Evolutionary conservation across 75 land plant genomes (phyloP).

Genomic region (Chamaecyparis obtusa): DNA sequence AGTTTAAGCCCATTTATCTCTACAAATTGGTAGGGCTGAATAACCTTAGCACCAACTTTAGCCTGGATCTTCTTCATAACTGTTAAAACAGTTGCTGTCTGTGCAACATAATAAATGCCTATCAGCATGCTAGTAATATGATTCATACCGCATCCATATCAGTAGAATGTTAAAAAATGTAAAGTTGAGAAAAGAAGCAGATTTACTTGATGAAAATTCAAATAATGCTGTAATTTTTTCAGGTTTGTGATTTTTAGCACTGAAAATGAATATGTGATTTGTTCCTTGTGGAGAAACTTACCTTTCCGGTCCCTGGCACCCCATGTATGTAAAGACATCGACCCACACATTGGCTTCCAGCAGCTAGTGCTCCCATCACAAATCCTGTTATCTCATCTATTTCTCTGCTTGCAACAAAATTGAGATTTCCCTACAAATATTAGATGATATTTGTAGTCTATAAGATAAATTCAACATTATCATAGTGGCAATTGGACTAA

Average conservation of each 20-base stretch:
- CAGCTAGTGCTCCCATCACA: too few species aligned
- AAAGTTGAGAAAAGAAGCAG: neutral
- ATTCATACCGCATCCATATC: neutral
- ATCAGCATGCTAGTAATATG: neutral
- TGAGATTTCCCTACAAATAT: neutral
- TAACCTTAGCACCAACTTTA: too few species aligned
- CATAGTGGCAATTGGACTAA: neutral
- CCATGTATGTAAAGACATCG: too few species aligned
- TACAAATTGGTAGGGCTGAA: too few species aligned
- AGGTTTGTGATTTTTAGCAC: neutral
- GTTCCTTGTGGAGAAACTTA: slow-evolving; percentile 15
- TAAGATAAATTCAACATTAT: neutral
- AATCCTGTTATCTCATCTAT: too few species aligned
- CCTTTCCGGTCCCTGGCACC: slow-evolving; percentile 18
- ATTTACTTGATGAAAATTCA: neutral
- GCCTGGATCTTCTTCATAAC: too few species aligned
- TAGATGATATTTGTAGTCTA: neutral
- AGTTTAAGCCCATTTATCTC: too few species aligned
- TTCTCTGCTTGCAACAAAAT: neutral
- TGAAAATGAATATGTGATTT: neutral
- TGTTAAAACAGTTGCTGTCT: slow-evolving; percentile 2
- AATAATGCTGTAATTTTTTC: neutral
- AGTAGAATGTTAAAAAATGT: neutral
- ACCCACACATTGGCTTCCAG: too few species aligned
- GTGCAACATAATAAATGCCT: slow-evolving; percentile 19